Conservation (phyloP, 345 rosid species). For the Sapria himalayana region DNA sequence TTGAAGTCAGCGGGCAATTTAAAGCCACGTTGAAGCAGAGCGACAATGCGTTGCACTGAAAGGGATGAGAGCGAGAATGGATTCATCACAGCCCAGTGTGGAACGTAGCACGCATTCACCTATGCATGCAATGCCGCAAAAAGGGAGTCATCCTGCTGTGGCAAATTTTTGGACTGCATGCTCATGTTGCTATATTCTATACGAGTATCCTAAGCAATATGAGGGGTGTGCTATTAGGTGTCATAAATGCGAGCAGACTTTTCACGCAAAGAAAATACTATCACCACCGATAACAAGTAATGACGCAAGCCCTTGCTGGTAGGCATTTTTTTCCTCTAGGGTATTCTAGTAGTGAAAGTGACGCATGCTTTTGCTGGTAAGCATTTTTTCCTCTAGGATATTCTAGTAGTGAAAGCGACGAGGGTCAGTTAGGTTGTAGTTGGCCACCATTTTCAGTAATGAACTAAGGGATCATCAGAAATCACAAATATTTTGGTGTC, state of each 20-base stretch:
- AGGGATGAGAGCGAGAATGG: too few relatives aligned
- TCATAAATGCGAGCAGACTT: slow-evolving; percentile 61
- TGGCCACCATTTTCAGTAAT: slow-evolving; percentile 57
- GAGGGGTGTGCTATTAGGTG: slow-evolving; percentile 62
- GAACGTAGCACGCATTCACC: too few relatives aligned
- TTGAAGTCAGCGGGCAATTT: too few relatives aligned
- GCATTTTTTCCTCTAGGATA: slow-evolving; percentile 54
- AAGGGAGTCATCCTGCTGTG: slow-evolving; percentile 10
- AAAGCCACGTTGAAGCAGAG: too few relatives aligned
- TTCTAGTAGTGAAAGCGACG: slow-evolving; percentile 14
- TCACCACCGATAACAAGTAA: slow-evolving; percentile 46
- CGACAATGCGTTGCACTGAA: too few relatives aligned
- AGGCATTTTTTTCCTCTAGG: slow-evolving; percentile 71
- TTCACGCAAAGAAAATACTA: slow-evolving; percentile 41
- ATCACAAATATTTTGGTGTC: slow-evolving; percentile 13
- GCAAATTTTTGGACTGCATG: slow-evolving; percentile 86
- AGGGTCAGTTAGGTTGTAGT: too few relatives aligned
- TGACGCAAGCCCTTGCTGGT: slow-evolving; percentile 40
- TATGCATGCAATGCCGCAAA: not conserved
- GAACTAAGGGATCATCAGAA: slow-evolving; percentile 19
- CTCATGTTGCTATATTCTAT: slow-evolving; percentile 61
- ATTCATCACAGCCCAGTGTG: too few relatives aligned
- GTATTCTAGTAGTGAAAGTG: slow-evolving; percentile 16
- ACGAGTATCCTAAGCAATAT: slow-evolving; percentile 57
- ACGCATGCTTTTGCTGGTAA: slow-evolving; percentile 26